phyloP scores from a whole-genome alignment of 371 early-diverging fungal species.

The Rhizopus stolonifer region DNA sequence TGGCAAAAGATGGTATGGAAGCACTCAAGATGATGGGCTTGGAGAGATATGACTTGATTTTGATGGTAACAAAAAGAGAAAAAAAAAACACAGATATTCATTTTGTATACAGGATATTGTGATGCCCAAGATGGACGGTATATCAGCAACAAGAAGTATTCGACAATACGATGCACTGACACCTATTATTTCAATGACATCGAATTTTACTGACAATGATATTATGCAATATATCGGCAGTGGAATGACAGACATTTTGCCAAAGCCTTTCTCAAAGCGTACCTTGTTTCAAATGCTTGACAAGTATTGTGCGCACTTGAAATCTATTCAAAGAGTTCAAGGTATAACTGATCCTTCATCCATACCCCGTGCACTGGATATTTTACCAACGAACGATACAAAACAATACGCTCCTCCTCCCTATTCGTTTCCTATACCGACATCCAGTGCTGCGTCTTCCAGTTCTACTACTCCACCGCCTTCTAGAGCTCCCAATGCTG shows the following conservation, averaged over 20 bases:
- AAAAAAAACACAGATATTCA: not conserved
- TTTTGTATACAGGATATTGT: conserved; percentile 62
- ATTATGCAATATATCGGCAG: conserved; percentile 68
- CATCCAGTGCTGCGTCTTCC: not conserved
- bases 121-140: conserved; percentile 78
- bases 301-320: conserved; percentile 63
- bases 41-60: conserved; percentile 73
- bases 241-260: conserved; percentile 82
- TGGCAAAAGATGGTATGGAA: conserved; percentile 72
- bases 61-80: conserved; percentile 58
- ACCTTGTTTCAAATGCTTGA: conserved; percentile 57
- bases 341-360: conserved; percentile 5
- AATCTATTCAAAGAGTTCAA: conserved; percentile 23
- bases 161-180: conserved; percentile 70
- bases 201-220: conserved; percentile 66
- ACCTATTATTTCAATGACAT: conserved; percentile 83
- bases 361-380: conserved; percentile 3
- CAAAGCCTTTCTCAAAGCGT: conserved; percentile 74
- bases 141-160: conserved; percentile 73
- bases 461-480: not conserved
- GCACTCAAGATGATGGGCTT: conserved; percentile 65
- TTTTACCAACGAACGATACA: conserved; percentile 5
- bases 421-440: not conserved
- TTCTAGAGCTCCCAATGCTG: not conserved
- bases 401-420: not conserved